These are phyloP conservation scores for Globisporangium uncinulatum DNA, from an alignment of 352 stramenopile genomes.

Conservation along the genomic window DNA sequence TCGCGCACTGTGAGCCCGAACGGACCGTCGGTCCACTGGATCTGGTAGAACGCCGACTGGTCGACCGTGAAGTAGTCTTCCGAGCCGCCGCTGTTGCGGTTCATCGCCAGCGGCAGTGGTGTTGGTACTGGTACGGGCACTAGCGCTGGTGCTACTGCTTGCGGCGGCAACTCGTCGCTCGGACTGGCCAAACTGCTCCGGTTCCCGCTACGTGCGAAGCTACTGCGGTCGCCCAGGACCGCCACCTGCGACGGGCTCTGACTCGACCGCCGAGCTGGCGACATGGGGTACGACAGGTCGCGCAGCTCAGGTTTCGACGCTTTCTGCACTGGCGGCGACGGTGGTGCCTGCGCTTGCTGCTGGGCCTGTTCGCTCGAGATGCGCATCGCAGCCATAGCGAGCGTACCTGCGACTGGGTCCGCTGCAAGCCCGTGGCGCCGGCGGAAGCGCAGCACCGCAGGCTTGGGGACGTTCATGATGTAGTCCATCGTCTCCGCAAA, in stretches of 20 bases:
- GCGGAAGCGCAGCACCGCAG: constrained; percentile 69
- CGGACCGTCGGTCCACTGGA: constrained; percentile 76
- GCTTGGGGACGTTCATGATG: constrained; percentile 83
- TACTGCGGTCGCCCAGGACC: no score
- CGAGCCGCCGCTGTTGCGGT: constrained; percentile 22
- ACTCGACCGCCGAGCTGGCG: not conserved
- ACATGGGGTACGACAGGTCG: constrained; percentile 2
- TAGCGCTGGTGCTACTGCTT: constrained; percentile 1
- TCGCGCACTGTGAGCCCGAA: constrained; percentile 82
- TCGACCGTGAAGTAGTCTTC: constrained; percentile 58
- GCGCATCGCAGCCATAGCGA: constrained; percentile 2
- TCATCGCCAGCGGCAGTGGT: constrained; percentile 10
- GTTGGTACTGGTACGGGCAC: not conserved
- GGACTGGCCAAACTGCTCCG: not conserved
- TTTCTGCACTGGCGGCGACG: constrained; percentile 12
- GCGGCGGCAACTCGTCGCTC: not conserved
- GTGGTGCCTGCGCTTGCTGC: constrained; percentile 10
- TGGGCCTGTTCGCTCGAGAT: constrained; percentile 11
- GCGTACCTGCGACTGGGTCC: not conserved
- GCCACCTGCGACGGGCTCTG: not conserved
- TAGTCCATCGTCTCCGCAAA: constrained; percentile 82
- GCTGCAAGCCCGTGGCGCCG: constrained; percentile 8
- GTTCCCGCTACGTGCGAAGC: no score
- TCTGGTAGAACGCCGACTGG: constrained; percentile 63
- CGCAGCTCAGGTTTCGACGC: constrained; percentile 7